These are phyloP conservation scores for Colletotrichum sp. DNA, from an alignment of 2,329 filamentous ascomycete species.

Conservation along the genomic window DNA sequence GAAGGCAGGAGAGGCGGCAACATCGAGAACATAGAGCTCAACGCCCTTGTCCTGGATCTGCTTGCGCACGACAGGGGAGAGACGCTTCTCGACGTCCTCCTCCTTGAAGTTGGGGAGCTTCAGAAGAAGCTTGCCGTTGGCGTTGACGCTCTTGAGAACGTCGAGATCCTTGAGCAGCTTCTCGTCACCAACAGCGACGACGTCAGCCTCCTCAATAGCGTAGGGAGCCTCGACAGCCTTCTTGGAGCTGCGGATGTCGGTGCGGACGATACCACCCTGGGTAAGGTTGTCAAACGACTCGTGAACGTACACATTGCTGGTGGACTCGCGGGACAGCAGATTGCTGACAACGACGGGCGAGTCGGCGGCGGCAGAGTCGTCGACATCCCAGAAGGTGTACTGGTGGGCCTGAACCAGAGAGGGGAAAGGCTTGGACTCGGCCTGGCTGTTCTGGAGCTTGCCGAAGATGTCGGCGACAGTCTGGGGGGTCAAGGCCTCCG, in stretches of 20 bases:
- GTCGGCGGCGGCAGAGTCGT: conserved; percentile 69
- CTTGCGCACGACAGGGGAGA: conserved; percentile 74
- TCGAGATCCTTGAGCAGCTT: conserved; percentile 79
- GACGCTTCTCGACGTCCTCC: conserved; percentile 87
- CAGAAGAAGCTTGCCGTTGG: conserved; percentile 74
- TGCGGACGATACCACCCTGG: conserved; percentile 80
- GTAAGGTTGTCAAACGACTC: conserved; percentile 68
- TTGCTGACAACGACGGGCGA: conserved; percentile 66
- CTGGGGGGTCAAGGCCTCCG: conserved; percentile 59
- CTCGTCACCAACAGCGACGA: conserved; percentile 78
- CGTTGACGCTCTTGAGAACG: conserved; percentile 71
- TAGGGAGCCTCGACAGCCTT: conserved; percentile 87
- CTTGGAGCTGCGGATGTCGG: conserved; percentile 83
- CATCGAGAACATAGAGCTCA: conserved; percentile 77
- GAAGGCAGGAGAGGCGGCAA: conserved; percentile 69
- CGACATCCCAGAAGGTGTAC: conserved; percentile 93
- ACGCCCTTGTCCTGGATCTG: conserved; percentile 72
- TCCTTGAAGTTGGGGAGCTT: conserved; percentile 81
- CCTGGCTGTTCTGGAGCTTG: conserved; percentile 58
- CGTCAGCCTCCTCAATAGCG: conserved; percentile 77
- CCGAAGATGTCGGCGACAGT: conserved; percentile 53
- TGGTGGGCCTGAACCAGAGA: conserved; percentile 70
- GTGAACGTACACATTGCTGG: conserved; percentile 64
- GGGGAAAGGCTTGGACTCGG: conserved; percentile 41
- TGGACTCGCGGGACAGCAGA: conserved; percentile 74